phyloP scores from a whole-genome alignment of 2,329 filamentous ascomycete genomes.

The Pseudopithomyces maydicus region DNA sequence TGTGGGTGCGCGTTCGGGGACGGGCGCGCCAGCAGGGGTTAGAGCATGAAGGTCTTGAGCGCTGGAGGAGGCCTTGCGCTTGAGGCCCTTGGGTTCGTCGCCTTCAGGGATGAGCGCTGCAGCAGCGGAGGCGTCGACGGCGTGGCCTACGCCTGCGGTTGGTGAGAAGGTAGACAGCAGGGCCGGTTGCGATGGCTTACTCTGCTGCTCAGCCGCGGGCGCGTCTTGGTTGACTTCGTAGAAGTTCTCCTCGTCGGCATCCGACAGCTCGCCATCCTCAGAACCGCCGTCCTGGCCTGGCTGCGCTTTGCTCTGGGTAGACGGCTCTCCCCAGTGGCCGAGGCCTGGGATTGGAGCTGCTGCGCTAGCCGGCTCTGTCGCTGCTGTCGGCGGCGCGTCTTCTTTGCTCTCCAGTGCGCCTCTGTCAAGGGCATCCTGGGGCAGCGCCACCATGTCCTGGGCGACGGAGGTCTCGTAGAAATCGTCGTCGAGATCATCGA shows the following conservation, averaged over 20 bases:
- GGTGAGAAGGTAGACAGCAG: conserved; percentile 26
- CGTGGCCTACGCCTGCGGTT: conserved; percentile 30
- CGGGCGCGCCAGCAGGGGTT: not conserved
- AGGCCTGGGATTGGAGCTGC: conserved; percentile 41
- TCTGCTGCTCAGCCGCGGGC: conserved; percentile 26
- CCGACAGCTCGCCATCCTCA: conserved; percentile 43
- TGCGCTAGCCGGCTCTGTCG: conserved; percentile 24
- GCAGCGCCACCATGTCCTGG: conserved; percentile 17
- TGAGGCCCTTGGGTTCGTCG: conserved; percentile 1
- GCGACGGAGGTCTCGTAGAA: conserved; percentile 43
- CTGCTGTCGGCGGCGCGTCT: conserved; percentile 13
- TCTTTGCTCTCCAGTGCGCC: conserved; percentile 3
- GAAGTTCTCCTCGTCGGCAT: conserved; percentile 36
- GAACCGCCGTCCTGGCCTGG: conserved; percentile 25
- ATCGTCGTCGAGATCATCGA: conserved; percentile 48
- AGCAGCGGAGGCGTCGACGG: conserved; percentile 19
- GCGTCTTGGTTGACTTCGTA: conserved; percentile 30
- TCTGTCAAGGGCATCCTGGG: conserved; percentile 2
- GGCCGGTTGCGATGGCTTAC: conserved; percentile 31
- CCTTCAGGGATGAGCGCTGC: conserved; percentile 20
- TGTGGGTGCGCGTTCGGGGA: not conserved
- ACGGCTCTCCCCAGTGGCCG: conserved; percentile 33
- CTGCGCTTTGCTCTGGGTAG: conserved; percentile 22
- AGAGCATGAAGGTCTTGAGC: not conserved
- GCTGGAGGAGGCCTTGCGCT: conserved; percentile 5